Percentiles rank a stretch among this genome's conserved stretches.
Conservation (phyloP, 2,329 filamentous ascomycete species). For the Fonsecaea multimorphosa region DNA sequence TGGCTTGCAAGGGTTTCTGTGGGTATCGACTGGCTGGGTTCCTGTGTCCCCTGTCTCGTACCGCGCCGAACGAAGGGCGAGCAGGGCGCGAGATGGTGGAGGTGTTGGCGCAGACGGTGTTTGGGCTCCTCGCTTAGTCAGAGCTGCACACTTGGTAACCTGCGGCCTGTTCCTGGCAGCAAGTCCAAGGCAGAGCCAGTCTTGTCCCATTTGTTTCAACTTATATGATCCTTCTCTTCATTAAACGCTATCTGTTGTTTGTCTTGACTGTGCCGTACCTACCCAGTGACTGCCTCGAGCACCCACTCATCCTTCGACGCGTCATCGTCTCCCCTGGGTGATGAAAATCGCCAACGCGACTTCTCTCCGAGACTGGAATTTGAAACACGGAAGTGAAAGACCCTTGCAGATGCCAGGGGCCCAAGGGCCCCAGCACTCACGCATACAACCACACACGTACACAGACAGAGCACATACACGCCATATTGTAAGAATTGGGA, state of each 20-base stretch:
- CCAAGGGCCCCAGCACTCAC: neutral
- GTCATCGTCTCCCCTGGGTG: neutral
- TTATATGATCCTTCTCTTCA: neutral
- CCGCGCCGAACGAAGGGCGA: neutral
- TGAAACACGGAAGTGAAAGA: conserved; percentile 1
- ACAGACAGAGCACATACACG: neutral
- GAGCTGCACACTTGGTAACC: neutral
- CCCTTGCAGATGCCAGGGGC: conserved; percentile 9
- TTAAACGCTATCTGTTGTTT: neutral
- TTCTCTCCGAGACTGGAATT: neutral
- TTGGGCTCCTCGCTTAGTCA: neutral
- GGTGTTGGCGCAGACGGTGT: neutral
- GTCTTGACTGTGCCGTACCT: neutral
- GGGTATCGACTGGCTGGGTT: neutral
- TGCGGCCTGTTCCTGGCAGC: neutral
- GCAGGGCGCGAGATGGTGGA: neutral
- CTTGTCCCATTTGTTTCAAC: neutral
- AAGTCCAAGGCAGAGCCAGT: neutral
- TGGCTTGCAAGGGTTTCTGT: neutral
- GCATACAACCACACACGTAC: neutral
- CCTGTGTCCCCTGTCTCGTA: neutral
- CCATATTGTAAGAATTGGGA: neutral
- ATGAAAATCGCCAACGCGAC: neutral
- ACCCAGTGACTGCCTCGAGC: neutral
- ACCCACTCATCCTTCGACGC: neutral